Evolutionary conservation across 1,139 yeast species (phyloP).

Genomic region (Sugiyamaella grinbergsii): DNA sequence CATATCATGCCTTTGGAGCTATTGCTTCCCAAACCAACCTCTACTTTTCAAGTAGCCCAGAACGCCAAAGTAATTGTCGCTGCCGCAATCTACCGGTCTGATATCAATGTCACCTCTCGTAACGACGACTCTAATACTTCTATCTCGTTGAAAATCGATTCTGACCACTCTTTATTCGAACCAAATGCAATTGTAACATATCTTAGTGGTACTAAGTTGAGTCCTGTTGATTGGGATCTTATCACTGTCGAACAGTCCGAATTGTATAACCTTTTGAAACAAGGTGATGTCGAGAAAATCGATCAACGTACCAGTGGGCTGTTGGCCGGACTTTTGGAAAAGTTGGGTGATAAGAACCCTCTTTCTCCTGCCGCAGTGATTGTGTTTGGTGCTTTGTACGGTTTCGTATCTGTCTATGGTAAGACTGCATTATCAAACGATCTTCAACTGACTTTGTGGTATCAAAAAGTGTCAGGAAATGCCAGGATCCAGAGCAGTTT

Average conservation of each 20-base stretch:
- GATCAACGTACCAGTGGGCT: conserved; percentile 27
- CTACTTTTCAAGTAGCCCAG: conserved; percentile 30
- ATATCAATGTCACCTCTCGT: conserved; percentile 8
- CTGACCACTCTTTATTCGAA: conserved; percentile 52
- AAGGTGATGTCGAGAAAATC: conserved; percentile 32
- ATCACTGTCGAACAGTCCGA: conserved; percentile 33
- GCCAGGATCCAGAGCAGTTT: conserved; percentile 32
- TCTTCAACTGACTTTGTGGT: conserved; percentile 39
- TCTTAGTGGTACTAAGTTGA: conserved; percentile 36
- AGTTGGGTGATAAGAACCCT: conserved; percentile 26
- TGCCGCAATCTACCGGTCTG: conserved; percentile 26
- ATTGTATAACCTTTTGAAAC: conserved; percentile 35
- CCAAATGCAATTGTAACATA: conserved; percentile 74
- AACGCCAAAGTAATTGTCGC: conserved; percentile 33
- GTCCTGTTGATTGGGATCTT: conserved; percentile 29
- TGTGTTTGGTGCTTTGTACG: conserved; percentile 39
- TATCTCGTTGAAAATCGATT: conserved; percentile 23
- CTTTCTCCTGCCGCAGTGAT: conserved; percentile 35
- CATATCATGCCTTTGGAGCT: conserved; percentile 23
- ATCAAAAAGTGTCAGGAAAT: conserved; percentile 37
- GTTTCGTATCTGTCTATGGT: conserved; percentile 38
- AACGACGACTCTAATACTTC: conserved; percentile 6
- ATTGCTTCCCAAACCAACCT: conserved; percentile 29
- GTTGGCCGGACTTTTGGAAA: conserved; percentile 22
- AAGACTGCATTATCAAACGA: conserved; percentile 39